Percentiles rank a stretch among this genome's conserved stretches.
Conservation (phyloP, 805 yeast genomes). For the Yamadazyma philogaea region DNA sequence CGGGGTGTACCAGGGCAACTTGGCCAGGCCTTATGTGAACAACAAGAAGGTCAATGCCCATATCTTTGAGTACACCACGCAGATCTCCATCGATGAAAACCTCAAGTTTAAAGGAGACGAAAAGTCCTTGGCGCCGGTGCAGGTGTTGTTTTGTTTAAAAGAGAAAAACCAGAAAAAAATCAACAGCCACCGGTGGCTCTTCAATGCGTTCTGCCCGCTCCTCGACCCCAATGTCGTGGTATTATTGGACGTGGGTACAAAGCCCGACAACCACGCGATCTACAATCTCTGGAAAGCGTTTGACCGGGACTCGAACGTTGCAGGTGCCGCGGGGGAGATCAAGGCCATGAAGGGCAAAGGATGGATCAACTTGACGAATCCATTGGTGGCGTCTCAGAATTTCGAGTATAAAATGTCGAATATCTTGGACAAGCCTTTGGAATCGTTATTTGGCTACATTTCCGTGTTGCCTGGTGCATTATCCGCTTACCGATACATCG, state of each 20-base stretch:
- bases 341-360: slow-evolving; percentile 91
- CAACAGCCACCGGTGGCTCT: slow-evolving; percentile 97
- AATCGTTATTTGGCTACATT: slow-evolving; percentile 88
- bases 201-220: slow-evolving; percentile 90
- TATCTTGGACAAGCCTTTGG: slow-evolving; percentile 90
- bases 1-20: slow-evolving; percentile 96
- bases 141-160: slow-evolving; percentile 85
- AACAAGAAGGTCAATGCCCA: slow-evolving; percentile 91
- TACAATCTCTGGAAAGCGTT: slow-evolving; percentile 97
- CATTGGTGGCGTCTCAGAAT: slow-evolving; percentile 93
- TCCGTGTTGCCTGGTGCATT: slow-evolving; percentile 94
- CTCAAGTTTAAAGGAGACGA: slow-evolving; percentile 88
- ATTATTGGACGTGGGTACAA: slow-evolving; percentile 94
- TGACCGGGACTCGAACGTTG: slow-evolving; percentile 93
- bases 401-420: slow-evolving; percentile 98
- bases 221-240: slow-evolving; percentile 89
- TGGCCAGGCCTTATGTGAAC: slow-evolving; percentile 92
- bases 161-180: slow-evolving; percentile 91
- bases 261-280: slow-evolving; percentile 82
- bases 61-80: slow-evolving; percentile 93
- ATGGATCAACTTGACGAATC: slow-evolving; percentile 78
- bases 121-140: slow-evolving; percentile 91
- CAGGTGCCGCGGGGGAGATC: slow-evolving; percentile 99
- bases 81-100: slow-evolving; percentile 85
- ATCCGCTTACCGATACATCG: slow-evolving; percentile 89